Conservation (phyloP, 2,329 filamentous ascomycete species). For the Raffaelea deltoideospora region DNA sequence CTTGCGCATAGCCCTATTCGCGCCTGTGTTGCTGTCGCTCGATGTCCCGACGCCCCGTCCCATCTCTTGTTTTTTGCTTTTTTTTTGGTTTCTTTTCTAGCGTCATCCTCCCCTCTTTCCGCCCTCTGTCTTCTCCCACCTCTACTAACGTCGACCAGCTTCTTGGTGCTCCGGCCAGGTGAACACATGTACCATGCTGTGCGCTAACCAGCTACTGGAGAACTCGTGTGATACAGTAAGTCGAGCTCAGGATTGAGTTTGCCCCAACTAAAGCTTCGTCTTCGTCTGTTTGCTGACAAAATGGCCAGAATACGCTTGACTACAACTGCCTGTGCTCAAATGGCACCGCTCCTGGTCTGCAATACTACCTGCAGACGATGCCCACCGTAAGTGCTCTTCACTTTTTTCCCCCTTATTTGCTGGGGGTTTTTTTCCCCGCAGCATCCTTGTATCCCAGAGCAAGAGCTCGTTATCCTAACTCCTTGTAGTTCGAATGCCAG, state of each 20-base stretch:
- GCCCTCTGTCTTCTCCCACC: slow-evolving; percentile 2
- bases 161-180: slow-evolving; percentile 35
- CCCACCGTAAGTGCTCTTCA: slow-evolving; percentile 20
- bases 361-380: slow-evolving; percentile 38
- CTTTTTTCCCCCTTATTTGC: background rate
- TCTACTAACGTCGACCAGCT: slow-evolving; percentile 20
- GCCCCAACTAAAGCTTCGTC: background rate
- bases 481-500: slow-evolving; percentile 33
- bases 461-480: background rate
- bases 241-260: slow-evolving; percentile 1
- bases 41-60: too few relatives aligned
- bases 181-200: slow-evolving; percentile 34
- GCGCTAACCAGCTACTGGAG: slow-evolving; percentile 18
- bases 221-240: slow-evolving; percentile 34
- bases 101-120: too few relatives aligned
- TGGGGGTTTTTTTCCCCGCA: too few relatives aligned
- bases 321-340: slow-evolving; percentile 37
- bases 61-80: background rate
- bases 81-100: too few relatives aligned
- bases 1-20: background rate
- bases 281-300: slow-evolving; percentile 2
- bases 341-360: slow-evolving; percentile 31
- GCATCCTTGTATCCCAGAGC: too few relatives aligned
- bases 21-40: too few relatives aligned
- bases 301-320: slow-evolving; percentile 22